Evolutionary conservation across 2,329 filamentous ascomycete species (phyloP).

Genomic region (Hortaea sp.): DNA sequence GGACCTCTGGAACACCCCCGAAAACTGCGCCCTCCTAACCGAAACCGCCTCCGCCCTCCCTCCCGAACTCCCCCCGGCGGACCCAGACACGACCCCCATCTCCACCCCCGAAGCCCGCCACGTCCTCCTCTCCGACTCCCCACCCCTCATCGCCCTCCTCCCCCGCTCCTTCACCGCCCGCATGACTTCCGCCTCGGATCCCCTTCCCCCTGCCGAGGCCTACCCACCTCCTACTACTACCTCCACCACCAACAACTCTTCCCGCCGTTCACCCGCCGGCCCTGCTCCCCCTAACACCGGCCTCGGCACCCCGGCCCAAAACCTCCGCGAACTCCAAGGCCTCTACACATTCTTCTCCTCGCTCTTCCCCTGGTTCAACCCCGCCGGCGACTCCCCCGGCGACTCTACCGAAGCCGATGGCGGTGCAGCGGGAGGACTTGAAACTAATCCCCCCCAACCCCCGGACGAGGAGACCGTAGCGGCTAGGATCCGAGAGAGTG

Average conservation of each 20-base stretch:
- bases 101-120: constrained; percentile 58
- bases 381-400: constrained; percentile 1
- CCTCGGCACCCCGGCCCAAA: constrained; percentile 8
- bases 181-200: constrained; percentile 68
- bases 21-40: constrained; percentile 57
- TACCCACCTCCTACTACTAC: constrained; percentile 2
- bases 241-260: background rate
- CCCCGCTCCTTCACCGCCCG: constrained; percentile 54
- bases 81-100: constrained; percentile 31
- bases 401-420: constrained; percentile 1
- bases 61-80: constrained; percentile 30
- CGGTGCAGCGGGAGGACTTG: constrained; percentile 1
- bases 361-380: constrained; percentile 21
- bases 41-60: constrained; percentile 52
- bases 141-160: constrained; percentile 58
- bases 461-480: constrained; percentile 17
- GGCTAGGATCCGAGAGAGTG: constrained; percentile 17
- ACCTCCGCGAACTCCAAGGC: constrained; percentile 17
- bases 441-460: constrained; percentile 2
- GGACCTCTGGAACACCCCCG: constrained; percentile 75
- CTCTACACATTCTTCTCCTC: constrained; percentile 20
- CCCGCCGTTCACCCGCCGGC: constrained; percentile 1
- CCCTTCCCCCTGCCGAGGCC: constrained; percentile 54
- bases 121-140: constrained; percentile 66
- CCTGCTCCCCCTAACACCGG: background rate